Base-by-base conservation (phyloP, 441 rosid species). In the Omphalea diandra region DNA sequence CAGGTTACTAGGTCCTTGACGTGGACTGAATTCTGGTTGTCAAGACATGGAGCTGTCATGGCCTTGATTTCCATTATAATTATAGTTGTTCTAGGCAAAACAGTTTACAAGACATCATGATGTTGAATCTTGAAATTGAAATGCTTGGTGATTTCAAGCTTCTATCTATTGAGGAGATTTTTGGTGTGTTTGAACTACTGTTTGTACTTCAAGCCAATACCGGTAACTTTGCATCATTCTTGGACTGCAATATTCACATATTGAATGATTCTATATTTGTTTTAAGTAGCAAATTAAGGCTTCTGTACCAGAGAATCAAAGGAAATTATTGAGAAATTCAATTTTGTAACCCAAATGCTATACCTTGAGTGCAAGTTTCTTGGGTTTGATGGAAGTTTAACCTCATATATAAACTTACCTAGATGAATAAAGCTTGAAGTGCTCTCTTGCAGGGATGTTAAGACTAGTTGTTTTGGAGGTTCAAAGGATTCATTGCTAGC, bases 11-110 rank as follows among this genome's bases (percentile, higher is more conserved):
- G 59, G 59, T 35, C 35, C 9, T 54, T 55, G 59, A 55, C 59
- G 29, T 55, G 59, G 59, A 27, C 59, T 55, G 94, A 88, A 69
- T 90, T 85, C 75, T 89, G 84, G 87, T 86, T 83, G 68, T 88
- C 94, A n/a, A 89, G 97, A 56, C 86, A 82, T 38, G 93, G 93
- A 71, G 93, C 81, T 44, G 57, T 88, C 46, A 65, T 81, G n/a
- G 82, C 82, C 44, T 65, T 89, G 59, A 69, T 80, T 67, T 86
- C 80, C 11, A 73, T 85, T 22, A 46, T 72, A 26, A 32, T 73
- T 2, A 88, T 83, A 32, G 83, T 85, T 27, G 20, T 43, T 14
- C 9, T 26, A 3, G 50, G 52, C 2, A 63, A 24, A 24, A 27
- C 14, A 26, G 22, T 63, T 12, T 63, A 63, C 24, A 29, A 24